Base-by-base conservation (phyloP, 2,329 filamentous ascomycete genomes). In the Nigrograna mackinnonii region DNA sequence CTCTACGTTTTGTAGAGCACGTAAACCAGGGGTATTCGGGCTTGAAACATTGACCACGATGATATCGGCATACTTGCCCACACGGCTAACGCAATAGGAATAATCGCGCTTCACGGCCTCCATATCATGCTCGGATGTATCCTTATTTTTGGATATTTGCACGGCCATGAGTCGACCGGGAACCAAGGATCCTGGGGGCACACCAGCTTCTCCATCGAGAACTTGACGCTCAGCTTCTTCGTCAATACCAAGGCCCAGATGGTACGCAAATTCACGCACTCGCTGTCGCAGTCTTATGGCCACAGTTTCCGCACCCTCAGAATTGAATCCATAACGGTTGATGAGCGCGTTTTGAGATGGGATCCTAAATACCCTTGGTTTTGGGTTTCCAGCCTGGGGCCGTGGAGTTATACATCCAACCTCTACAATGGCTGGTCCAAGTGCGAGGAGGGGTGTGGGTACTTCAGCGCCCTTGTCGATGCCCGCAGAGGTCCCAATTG, bases 21-120 rank as follows among this genome's bases (percentile, higher is more conserved):
- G 83, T 36, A 97, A 79, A 0, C 94, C 92, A 0, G 92, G 92
- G 0, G 92, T 97, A 72, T 99, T 99, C 18, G 94, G 94, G 57
- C 89, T 95, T 61, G 91, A 96, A 37, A 99, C 94, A 60, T 99
- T 99, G 62, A 99, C 94, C 6, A 97, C 92, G n/a, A 99, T 74
- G 24, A 99, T 87, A 60, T 99, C 94, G 9, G 94, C 91, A 64
- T 96, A 99, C 37, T 80, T 86, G 4, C 87, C 94, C 26, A 99
- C 75, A 34, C 85, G 79, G 41, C 87, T 78, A 3, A 96, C 91
- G 58, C 92, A 96, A 68, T 87, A 89, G n/a, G 94, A 87, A 64
- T 97, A 96, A 57, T 86, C 82, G 18, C 80, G 79, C 37, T 79
- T 83, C 13, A 97, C 86, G 22, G 91, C 91, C 31, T 86, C 81